Base-by-base conservation (phyloP, 2,329 filamentous ascomycete species). In the Ascochyta rabiei region DNA sequence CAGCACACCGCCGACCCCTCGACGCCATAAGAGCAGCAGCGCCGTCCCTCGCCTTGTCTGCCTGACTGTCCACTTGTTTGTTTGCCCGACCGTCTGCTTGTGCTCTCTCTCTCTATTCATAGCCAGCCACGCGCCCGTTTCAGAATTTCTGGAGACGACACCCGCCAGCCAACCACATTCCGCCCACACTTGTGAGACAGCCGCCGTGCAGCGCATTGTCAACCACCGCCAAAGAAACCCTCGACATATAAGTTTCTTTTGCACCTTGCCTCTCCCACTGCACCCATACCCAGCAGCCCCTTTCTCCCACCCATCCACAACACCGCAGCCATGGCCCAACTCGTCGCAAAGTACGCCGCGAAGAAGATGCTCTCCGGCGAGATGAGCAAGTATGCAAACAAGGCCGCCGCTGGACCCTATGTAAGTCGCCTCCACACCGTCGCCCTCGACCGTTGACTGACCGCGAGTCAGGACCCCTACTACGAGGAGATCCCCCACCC, bases 401-500 rank as follows among this genome's bases (percentile, higher is more conserved):
- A 81, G 68, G 71, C 76, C 7, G 71, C 74, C 48, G 69, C 66
- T 12, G 75, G 72, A 1, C 62, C 69, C 59, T 74, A 79, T 53
- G 79, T 80, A 67, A 68, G 77, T 67, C 8, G 28, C 31, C 24
- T 18, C 30, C 19, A 38, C 18, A 41, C 38, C 13, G 33, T 40
- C 19, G 42, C 19, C 3, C 39, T 49, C 30, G 40, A 26, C 51
- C 24, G 23, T 24, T 24, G 16, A 35, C 48, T 59, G 31, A 61
- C 53, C 42, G 31, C 33, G 48, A 21, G 26, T 41, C 67, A 97
- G 90, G 93, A 98, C 72, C 92, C 93, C 6, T 96, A 92, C 78
- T 96, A 93, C 68, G 91, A 96, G 74, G 82, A 86, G 63, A 86
- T 96, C 31, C 86, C 88, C 19, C 88, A 93, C 37, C 90, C 89